Evolutionary conservation across 2,329 filamentous ascomycete species (phyloP).

Genomic region (Rachicladosporium sp.): DNA sequence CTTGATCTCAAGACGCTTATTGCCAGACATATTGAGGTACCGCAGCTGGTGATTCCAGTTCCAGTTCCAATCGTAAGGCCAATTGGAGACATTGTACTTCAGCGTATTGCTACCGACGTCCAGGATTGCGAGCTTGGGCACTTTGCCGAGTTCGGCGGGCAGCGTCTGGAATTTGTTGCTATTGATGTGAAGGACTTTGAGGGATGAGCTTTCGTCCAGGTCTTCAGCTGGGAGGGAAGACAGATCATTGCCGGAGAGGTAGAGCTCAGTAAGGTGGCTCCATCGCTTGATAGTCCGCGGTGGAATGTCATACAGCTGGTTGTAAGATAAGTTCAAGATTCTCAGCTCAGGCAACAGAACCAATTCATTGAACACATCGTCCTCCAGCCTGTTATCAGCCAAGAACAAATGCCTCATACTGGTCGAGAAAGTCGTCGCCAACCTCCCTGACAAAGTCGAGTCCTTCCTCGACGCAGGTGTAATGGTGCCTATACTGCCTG

Average conservation of each 20-base stretch:
- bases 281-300: constrained; percentile 77
- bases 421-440: constrained; percentile 76
- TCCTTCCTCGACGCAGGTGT: constrained; percentile 62
- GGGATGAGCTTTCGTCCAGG: constrained; percentile 72
- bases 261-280: constrained; percentile 82
- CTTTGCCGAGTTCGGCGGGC: constrained; percentile 87
- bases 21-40: constrained; percentile 91
- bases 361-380: constrained; percentile 90
- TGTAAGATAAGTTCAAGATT: constrained; percentile 87
- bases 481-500: constrained; percentile 42
- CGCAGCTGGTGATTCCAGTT: constrained; percentile 92
- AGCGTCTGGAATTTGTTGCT: constrained; percentile 96
- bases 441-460: constrained; percentile 67
- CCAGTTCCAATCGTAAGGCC: constrained; percentile 99
- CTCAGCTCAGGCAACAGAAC: constrained; percentile 71
- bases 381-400: constrained; percentile 86
- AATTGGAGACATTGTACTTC: constrained; percentile 98
- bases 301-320: constrained; percentile 84
- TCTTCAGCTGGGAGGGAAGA: constrained; percentile 88
- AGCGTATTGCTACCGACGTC: constrained; percentile 91
- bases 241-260: constrained; percentile 88
- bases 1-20: constrained; percentile 88
- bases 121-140: constrained; percentile 79
- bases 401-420: constrained; percentile 75
- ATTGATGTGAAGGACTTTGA: constrained; percentile 90